phyloP scores from a whole-genome alignment of 495 filamentous ascomycete genomes.

The Poronia punctata region DNA sequence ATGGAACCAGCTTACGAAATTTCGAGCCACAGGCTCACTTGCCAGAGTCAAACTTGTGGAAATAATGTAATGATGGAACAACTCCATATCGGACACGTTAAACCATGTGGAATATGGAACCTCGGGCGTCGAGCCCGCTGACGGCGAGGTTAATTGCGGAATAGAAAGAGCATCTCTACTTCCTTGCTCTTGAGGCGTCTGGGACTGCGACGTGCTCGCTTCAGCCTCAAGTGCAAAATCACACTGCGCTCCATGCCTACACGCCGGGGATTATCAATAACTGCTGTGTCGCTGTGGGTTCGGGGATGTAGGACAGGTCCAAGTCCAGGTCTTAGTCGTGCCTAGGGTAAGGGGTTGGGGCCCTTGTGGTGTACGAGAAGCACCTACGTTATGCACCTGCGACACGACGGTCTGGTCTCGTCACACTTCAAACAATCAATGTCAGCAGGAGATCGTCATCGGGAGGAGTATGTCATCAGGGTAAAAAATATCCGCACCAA shows the following conservation, averaged over 20 bases:
- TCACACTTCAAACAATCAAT: background rate
- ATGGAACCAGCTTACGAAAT: conserved; percentile 5
- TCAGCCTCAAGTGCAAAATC: conserved; percentile 1
- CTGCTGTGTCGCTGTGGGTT: too few species aligned
- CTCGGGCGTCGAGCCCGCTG: conserved; percentile 1
- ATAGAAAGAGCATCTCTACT: conserved; percentile 5
- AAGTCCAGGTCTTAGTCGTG: too few species aligned
- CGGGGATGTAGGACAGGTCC: too few species aligned
- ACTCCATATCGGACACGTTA: conserved; percentile 19
- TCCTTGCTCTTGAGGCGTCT: background rate
- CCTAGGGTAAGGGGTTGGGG: too few species aligned
- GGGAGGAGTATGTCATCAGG: too few species aligned
- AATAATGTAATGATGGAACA: conserved; percentile 21
- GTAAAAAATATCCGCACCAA: too few species aligned
- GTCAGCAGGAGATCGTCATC: too few species aligned
- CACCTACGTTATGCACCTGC: conserved; percentile 8
- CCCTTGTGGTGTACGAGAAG: background rate
- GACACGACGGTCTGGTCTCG: conserved; percentile 8
- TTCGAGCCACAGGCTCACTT: conserved; percentile 14
- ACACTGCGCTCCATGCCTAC: conserved; percentile 5
- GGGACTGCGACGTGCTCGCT: background rate
- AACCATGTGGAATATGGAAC: conserved; percentile 2
- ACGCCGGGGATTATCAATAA: too few species aligned
- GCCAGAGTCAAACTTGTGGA: conserved; percentile 17
- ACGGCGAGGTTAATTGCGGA: conserved; percentile 4